Conservation (phyloP, 202 grass and related monocot genomes). For the Panicum hallii region DNA sequence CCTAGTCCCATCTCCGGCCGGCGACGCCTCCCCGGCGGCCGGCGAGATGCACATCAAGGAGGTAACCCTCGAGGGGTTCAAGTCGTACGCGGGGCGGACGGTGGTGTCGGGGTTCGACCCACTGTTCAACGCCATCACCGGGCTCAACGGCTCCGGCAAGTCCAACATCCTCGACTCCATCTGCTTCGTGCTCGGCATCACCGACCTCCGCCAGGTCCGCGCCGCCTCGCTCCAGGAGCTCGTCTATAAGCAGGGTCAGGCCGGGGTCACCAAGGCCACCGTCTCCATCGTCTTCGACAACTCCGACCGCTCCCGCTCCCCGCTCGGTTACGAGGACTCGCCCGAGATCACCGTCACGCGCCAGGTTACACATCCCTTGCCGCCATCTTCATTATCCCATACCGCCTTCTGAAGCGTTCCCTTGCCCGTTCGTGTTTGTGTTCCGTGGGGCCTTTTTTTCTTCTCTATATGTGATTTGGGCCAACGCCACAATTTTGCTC, state of each 20-base stretch:
- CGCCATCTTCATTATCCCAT: background rate
- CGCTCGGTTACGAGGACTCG: slow-evolving; percentile 88
- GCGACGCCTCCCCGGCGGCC: slow-evolving; percentile 39
- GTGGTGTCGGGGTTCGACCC: slow-evolving; percentile 91
- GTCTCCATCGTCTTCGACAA: slow-evolving; percentile 96
- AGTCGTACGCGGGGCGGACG: slow-evolving; percentile 91
- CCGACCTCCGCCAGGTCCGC: slow-evolving; percentile 85
- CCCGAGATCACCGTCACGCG: slow-evolving; percentile 92
- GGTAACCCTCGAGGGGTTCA: slow-evolving; percentile 92
- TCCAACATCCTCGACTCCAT: slow-evolving; percentile 99
- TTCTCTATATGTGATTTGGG: background rate
- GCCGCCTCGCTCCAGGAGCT: slow-evolving; percentile 91
- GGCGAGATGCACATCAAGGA: slow-evolving; percentile 95
- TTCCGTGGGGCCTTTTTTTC: background rate
- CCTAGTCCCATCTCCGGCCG: slow-evolving; percentile 55
- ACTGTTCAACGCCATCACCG: slow-evolving; percentile 99
- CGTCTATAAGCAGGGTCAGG: slow-evolving; percentile 99
- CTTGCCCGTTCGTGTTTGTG: slow-evolving; percentile 11
- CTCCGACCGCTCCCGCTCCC: slow-evolving; percentile 78
- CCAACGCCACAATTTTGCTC: slow-evolving; percentile 4
- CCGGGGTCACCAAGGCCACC: slow-evolving; percentile 91
- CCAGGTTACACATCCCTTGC: slow-evolving; percentile 52
- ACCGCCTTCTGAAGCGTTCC: slow-evolving; percentile 7
- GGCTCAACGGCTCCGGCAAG: slow-evolving; percentile 93
- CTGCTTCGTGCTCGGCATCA: slow-evolving; percentile 98